Evolutionary conservation across 2,329 filamentous ascomycete species (phyloP).

Genomic region (Colletotrichum limetticola): DNA sequence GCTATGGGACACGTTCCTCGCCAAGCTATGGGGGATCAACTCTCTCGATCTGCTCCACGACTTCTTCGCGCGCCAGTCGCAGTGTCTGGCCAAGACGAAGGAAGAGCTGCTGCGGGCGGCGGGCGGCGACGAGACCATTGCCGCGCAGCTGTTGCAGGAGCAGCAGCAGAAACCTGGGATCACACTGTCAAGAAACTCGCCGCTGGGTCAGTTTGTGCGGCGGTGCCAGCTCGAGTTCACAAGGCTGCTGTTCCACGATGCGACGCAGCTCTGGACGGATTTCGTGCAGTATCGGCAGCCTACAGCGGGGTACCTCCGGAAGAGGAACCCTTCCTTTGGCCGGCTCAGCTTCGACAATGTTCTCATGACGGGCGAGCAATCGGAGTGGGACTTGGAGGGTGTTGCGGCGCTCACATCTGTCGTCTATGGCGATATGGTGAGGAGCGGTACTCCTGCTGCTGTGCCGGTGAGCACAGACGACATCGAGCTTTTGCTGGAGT

Average conservation of each 20-base stretch:
- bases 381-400: slow-evolving; percentile 59
- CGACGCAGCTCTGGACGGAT: slow-evolving; percentile 80
- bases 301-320: slow-evolving; percentile 73
- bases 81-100: slow-evolving; percentile 70
- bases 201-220: slow-evolving; percentile 84
- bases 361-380: slow-evolving; percentile 58
- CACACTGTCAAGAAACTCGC: slow-evolving; percentile 77
- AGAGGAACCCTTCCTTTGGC: slow-evolving; percentile 69
- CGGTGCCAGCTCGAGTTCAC: slow-evolving; percentile 83
- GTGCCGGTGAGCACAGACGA: slow-evolving; percentile 78
- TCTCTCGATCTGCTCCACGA: slow-evolving; percentile 83
- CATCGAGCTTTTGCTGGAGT: slow-evolving; percentile 83
- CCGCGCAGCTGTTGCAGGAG: slow-evolving; percentile 25
- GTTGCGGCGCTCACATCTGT: slow-evolving; percentile 58
- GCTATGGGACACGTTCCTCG: slow-evolving; percentile 89
- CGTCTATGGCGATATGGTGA: slow-evolving; percentile 64
- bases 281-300: slow-evolving; percentile 85
- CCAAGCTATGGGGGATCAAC: slow-evolving; percentile 84
- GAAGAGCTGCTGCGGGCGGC: slow-evolving; percentile 68
- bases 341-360: slow-evolving; percentile 68
- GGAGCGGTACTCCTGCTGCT: slow-evolving; percentile 51
- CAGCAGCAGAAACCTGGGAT: slow-evolving; percentile 58
- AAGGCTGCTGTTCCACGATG: slow-evolving; percentile 82
- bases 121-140: slow-evolving; percentile 56
- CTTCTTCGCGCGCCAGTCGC: slow-evolving; percentile 73